Evolutionary conservation across 2,329 filamentous ascomycete species (phyloP), one percentile per base, ranked within the genome.

Genomic region (Stenocarpella maydis): DNA sequence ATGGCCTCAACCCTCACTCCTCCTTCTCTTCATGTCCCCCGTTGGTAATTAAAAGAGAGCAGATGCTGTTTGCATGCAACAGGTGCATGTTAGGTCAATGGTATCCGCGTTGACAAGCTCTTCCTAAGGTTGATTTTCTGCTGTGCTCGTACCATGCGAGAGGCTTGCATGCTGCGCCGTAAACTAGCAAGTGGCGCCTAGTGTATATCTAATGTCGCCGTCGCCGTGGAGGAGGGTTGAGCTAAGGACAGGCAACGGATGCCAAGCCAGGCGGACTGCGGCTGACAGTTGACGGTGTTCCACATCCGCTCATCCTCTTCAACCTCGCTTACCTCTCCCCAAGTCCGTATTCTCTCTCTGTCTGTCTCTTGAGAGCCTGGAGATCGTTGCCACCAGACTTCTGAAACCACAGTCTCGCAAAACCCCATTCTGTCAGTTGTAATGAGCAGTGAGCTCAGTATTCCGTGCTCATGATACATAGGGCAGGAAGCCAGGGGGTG

Each of bases 161-260:
- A 21, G n/a, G 28, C 28, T 49, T 17, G 21, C 14, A 31, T 19
- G 26, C 58, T 63, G 58, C n/a, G 58, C 58, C 58, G 14, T 47
- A 37, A 15, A 49, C 58, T 63, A 63, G 58, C 28, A 34, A 24
- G 19, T 10, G 41, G 58, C 34, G 52, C 52, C 28, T n/a, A 19
- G n/a, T 28, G 37, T n/a, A 47, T 43, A 63, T 63, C n/a, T n/a
- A n/a, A n/a, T n/a, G n/a, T n/a, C n/a, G n/a, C n/a, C n/a, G n/a
- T n/a, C 58, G n/a, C 43, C 14, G 14, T 9, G 28, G 37, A 47
- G 58, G 14, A 49, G 55, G 55, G 47, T 61, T 34, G 24, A 26
- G 31, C 58, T 28, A 63, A 63, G 58, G 43, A 63, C 58, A 43
- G 58, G 58, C 58, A 41, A 43, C 28, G 58, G 58, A 63, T 63